Percentiles rank a stretch among this genome's conserved stretches.
Conservation (phyloP, 345 rosid species). For the Isatis tinctoria region DNA sequence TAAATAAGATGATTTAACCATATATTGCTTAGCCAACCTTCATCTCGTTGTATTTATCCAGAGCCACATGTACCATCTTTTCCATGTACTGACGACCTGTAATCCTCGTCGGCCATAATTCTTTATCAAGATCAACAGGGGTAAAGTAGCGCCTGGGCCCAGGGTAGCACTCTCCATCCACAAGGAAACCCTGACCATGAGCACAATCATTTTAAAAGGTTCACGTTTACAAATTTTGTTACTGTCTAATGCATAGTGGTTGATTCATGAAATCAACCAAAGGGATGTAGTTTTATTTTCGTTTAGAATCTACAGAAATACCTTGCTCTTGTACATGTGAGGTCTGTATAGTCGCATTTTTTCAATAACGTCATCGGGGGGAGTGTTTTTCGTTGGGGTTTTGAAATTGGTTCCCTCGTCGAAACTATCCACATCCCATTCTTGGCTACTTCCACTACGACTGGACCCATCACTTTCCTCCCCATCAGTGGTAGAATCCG, state of each 20-base stretch:
- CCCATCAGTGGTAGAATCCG: background rate
- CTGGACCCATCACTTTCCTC: background rate
- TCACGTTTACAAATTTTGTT: too few relatives aligned
- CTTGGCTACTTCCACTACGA: constrained; percentile 5
- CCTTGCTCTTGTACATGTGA: constrained; percentile 1
- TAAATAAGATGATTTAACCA: too few relatives aligned
- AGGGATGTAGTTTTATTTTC: too few relatives aligned
- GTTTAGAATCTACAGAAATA: background rate
- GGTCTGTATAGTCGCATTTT: constrained; percentile 3
- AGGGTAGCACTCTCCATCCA: too few relatives aligned
- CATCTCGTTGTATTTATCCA: background rate
- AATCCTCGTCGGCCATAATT: background rate
- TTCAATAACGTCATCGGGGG: background rate
- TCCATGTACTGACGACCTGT: background rate
- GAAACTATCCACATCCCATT: constrained; percentile 18
- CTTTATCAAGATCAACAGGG: background rate
- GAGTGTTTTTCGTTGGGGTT: background rate
- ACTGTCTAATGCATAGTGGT: background rate
- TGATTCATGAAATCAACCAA: background rate
- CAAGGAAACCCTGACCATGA: too few relatives aligned
- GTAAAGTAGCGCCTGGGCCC: background rate
- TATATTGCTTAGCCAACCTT: background rate
- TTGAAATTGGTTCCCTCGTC: background rate
- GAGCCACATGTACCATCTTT: constrained; percentile 4
- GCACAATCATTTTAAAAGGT: too few relatives aligned